Evolutionary conservation across 768 basidiomycete genomes (phyloP), one percentile per base, ranked within the genome.

Genomic region (Kondoa malvinella): DNA sequence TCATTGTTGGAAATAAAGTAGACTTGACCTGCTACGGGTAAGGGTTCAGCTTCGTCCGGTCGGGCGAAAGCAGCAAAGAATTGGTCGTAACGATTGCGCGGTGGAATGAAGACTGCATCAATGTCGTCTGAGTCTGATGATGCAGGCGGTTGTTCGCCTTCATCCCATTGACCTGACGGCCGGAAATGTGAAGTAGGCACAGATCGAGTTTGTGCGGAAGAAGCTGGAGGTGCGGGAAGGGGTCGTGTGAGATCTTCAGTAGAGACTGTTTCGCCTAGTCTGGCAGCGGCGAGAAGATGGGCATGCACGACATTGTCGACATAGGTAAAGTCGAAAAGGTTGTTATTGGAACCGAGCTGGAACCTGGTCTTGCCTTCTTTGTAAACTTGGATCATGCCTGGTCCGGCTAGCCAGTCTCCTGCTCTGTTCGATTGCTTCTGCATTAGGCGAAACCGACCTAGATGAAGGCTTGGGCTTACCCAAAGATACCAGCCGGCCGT

Each of bases 1-100:
- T 97, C 92, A 70, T 92, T 91, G 75, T 97, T 97, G 67, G 92
- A 92, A 78, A 99, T 88, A 81, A 91, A 94, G 80, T 92, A 99
- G 1, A 79, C 88, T 76, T 96, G 88, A 0, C 94, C 94, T 2
- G 90, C 92, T 65, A 96, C 88, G 71, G 86, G 82, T 8, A 91
- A 61, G 31, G 69, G 57, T 50, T 69, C 63, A 1, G n/a, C 17
- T 16, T 66, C 56, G 15, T 12, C 25, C 4, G 50, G 32, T 4
- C 17, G 17, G 17, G 57, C 40, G 56, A 31, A 31, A 25, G 62
- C 31, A 21, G 62, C 29, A 34, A 71, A 67, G 67, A 71, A 75
- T 65, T 72, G 74, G 71, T 75, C 74, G 68, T 70, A 73, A 26
- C 73, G 67, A 65, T 75, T 74, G 3, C 73, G 67, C 17, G 73